Evolutionary conservation across 331 rosid species (phyloP).

Genomic region (Saraca asoca): DNA sequence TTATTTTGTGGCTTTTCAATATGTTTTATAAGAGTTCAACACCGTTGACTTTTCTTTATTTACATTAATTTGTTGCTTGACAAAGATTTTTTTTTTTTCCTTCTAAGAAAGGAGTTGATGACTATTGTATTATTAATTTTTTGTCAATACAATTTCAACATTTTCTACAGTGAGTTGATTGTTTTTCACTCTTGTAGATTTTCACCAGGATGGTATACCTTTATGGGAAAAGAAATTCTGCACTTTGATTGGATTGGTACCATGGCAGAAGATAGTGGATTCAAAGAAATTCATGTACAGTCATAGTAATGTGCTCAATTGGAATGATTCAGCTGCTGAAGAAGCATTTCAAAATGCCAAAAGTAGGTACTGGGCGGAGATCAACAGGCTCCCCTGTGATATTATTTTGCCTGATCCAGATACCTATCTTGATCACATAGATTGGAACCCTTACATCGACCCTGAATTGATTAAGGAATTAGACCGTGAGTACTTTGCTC

Average conservation of each 20-base stretch:
- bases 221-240: constrained; percentile 87
- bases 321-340: constrained; percentile 80
- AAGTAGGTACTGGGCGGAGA: constrained; percentile 57
- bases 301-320: constrained; percentile 51
- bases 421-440: constrained; percentile 58
- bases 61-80: constrained; percentile 8
- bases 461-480: constrained; percentile 64
- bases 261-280: constrained; percentile 80
- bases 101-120: constrained; percentile 18
- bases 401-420: constrained; percentile 56
- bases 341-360: constrained; percentile 79
- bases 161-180: constrained; percentile 16
- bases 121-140: not conserved
- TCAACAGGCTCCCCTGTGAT: constrained; percentile 51
- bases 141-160: not conserved
- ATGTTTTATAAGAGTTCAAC: not conserved
- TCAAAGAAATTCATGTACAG: constrained; percentile 48
- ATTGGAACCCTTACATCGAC: constrained; percentile 72
- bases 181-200: constrained; percentile 37
- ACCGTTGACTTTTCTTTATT: not conserved
- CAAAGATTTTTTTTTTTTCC: not conserved
- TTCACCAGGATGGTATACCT: constrained; percentile 69
- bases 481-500: constrained; percentile 49
- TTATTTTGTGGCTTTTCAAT: constrained; percentile 5
- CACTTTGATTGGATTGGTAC: constrained; percentile 57